Base-by-base conservation (phyloP, 495 filamentous ascomycete species). In the Saxophila tyrrhenica region DNA sequence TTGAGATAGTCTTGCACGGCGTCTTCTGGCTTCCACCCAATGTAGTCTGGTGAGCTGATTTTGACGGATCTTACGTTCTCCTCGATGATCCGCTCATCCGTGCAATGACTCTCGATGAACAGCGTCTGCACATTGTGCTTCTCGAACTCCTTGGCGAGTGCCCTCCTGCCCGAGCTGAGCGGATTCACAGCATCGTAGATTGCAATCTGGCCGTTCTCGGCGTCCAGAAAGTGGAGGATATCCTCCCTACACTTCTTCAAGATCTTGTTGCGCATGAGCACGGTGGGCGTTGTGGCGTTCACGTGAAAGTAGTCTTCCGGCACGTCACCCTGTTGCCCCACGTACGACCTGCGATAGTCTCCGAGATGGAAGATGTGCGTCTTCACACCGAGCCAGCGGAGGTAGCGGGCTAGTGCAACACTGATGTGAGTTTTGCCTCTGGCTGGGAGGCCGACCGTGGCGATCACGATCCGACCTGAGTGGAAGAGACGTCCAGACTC, bases 171-270 rank as follows among this genome's bases (percentile, higher is more conserved):
- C 48, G 78, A 77, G 22, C 86, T 79, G 20, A 91, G 78, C 11
- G 90, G 88, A 63, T 97, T 97, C n/a, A 99, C 94, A 23, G 94
- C 92, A 73, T 99, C 94, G 63, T 97, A 99, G 49, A 99, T 97
- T 39, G 94, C 94, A 49, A 99, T 89, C 62, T 99, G 94, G 13
- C 94, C 94, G 62, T 96, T 97, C 63, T 97, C 94, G 59, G 95
- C 82, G 58, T 95, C 89, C 38, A 99, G 73, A 72, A 95, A 99
- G 52, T 85, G 83, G 55, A 95, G 95, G 32, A 99, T 94, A 62
- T 99, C 94, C 67, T 97, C 90, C 48, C 91, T 81, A 62, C 94
- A 99, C 68, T 92, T 92, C 72, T 95, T 94, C 8, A 97, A 78
- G 48, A 99, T 97, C 72, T 94, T 95, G 67, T 96, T 89, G 44